A percentile compares a stretch with the other conserved stretches of the same genome.
Evolutionary conservation across 192 early-diverging fungal genomes (phyloP).

Genomic region (Linnemannia schmuckeri): DNA sequence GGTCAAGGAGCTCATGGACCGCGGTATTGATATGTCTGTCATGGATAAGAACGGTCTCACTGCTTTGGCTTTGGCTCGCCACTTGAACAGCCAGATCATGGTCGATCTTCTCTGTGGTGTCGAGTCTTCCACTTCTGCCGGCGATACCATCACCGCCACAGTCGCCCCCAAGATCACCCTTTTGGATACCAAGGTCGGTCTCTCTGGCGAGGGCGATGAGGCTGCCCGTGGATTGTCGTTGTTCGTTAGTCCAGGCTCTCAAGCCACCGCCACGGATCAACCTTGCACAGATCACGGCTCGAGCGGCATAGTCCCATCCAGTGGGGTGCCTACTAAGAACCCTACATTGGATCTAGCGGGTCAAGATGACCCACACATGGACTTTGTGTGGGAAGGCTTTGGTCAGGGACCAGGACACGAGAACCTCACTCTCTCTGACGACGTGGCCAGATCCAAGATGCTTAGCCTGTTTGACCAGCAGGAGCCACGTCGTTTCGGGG

Average conservation of each 20-base stretch:
- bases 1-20: constrained; percentile 34
- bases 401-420: constrained; percentile 49
- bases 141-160: neutral
- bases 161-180: neutral
- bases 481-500: constrained; percentile 11
- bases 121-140: neutral
- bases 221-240: constrained; percentile 22
- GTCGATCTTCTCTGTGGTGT: constrained; percentile 25
- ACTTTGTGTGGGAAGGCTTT: constrained; percentile 43
- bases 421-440: neutral
- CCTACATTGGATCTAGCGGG: constrained; percentile 20
- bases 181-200: constrained; percentile 19
- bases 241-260: constrained; percentile 42
- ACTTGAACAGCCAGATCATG: constrained; percentile 28
- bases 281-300: constrained; percentile 13
- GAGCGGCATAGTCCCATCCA: constrained; percentile 27
- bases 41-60: constrained; percentile 51
- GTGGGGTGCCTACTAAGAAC: neutral
- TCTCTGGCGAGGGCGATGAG: constrained; percentile 24
- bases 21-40: constrained; percentile 22
- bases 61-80: constrained; percentile 40
- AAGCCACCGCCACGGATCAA: constrained; percentile 33
- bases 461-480: constrained; percentile 2
- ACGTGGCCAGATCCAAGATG: constrained; percentile 10
- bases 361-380: constrained; percentile 32